These are phyloP conservation scores for Barnettozyma salicaria DNA, from an alignment of 805 yeast genomes.

Conservation along the genomic window DNA sequence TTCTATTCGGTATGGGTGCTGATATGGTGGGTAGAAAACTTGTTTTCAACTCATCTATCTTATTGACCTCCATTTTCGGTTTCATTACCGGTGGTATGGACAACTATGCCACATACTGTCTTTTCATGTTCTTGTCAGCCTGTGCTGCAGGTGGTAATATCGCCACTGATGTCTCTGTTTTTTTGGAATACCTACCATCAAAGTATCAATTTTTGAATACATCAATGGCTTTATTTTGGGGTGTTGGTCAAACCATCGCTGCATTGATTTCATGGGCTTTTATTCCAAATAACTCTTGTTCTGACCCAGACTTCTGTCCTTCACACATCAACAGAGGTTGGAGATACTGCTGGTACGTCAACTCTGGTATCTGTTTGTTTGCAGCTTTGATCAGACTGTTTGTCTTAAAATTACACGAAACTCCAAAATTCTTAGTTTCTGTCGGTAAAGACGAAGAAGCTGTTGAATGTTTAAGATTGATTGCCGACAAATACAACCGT, in stretches of 20 bases:
- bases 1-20: slow-evolving; percentile 46
- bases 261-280: slow-evolving; percentile 48
- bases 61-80: slow-evolving; percentile 41
- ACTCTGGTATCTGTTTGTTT: slow-evolving; percentile 44
- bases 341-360: slow-evolving; percentile 50
- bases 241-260: slow-evolving; percentile 50
- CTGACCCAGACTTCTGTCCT: slow-evolving; percentile 36
- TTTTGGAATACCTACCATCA: slow-evolving; percentile 44
- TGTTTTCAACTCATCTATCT: slow-evolving; percentile 43
- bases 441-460: slow-evolving; percentile 46
- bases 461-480: slow-evolving; percentile 34
- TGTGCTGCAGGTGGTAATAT: slow-evolving; percentile 49
- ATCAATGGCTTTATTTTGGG: slow-evolving; percentile 50
- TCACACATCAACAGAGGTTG: slow-evolving; percentile 48
- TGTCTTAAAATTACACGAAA: slow-evolving; percentile 39
- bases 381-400: slow-evolving; percentile 44
- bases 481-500: slow-evolving; percentile 42
- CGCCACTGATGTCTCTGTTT: slow-evolving; percentile 46
- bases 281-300: slow-evolving; percentile 42
- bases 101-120: slow-evolving; percentile 41
- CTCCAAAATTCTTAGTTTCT: slow-evolving; percentile 47
- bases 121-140: slow-evolving; percentile 39
- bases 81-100: slow-evolving; percentile 45
- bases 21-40: slow-evolving; percentile 45
- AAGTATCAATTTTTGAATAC: slow-evolving; percentile 45